Conservation (phyloP, 2,329 filamentous ascomycete genomes). For the Sporothrix luriei region DNA sequence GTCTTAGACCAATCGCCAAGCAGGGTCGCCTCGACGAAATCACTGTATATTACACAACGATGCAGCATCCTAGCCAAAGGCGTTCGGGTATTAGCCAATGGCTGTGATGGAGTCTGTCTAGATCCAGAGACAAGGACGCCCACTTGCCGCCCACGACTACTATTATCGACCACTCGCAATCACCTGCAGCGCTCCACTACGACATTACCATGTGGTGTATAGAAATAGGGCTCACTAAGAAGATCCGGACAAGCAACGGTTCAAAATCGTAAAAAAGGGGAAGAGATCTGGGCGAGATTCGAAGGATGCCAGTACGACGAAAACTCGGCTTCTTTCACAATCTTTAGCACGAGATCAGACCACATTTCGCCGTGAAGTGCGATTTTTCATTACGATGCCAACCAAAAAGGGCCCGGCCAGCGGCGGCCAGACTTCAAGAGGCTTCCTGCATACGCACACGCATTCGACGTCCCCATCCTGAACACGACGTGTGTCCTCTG, state of each 20-base stretch:
- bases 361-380: background rate
- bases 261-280: background rate
- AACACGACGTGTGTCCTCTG: background rate
- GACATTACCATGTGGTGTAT: background rate
- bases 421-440: background rate
- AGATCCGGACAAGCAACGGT: background rate
- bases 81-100: background rate
- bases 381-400: background rate
- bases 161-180: background rate
- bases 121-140: background rate
- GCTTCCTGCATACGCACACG: conserved; percentile 2
- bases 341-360: background rate
- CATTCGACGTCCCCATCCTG: background rate
- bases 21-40: background rate
- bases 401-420: conserved; percentile 13
- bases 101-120: background rate
- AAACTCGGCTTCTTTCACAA: background rate
- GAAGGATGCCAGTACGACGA: conserved; percentile 1
- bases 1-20: background rate
- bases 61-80: background rate
- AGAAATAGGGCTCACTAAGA: background rate
- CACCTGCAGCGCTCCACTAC: background rate
- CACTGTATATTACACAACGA: background rate
- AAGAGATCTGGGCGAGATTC: background rate
- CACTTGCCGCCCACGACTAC: background rate